Evolutionary conservation across 2,329 filamentous ascomycete species (phyloP), one percentile per base, ranked within the genome.

Genomic region (Diaporthe helianthi): DNA sequence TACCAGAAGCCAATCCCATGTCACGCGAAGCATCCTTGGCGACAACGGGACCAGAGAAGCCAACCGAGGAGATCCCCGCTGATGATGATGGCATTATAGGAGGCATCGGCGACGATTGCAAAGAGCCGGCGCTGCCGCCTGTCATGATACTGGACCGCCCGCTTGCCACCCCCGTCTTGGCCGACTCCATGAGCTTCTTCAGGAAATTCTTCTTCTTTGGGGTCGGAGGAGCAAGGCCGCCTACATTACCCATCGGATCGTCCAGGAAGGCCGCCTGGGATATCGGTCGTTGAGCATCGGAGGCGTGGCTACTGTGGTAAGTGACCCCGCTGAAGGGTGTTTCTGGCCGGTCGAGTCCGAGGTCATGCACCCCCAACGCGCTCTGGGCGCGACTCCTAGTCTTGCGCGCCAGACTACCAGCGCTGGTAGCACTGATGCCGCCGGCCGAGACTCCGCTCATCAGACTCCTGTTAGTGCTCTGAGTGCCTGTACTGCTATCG

Each of bases 371-470:
- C 49, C 88, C 90, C 73, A 92, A 80, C 3, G 89, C 88, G 76
- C 90, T 93, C 72, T 89, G 87, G 19, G 90, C 85, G 71, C 90
- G 79, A 77, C 73, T 80, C 76, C 85, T 80, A 76, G 90, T 91
- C 76, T 92, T 92, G 71, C 94, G 89, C 36, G 94, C 94, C 73
- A 97, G 89, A 80, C 95, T 98, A 66, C 94, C 96, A 19, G 96
- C 96, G 80, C 96, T 98, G 19, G 96, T 98, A 63, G 94, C 93
- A 78, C 95, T 98, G 80, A 98, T 93, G 15, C 88, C 95, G 63
- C 94, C 90, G 0, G 96, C 96, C 65, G 96, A 98, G 65, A 89
- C 86, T 3, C 95, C 96, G 78, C 95, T 98, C 95, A 98, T 98
- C 52, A 99, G 80, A 75, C 93, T 98, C 74, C 91, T 89, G 74